These are phyloP conservation scores for Pyrus communis DNA, from an alignment of 306 rosid genomes.

Conservation along the genomic window DNA sequence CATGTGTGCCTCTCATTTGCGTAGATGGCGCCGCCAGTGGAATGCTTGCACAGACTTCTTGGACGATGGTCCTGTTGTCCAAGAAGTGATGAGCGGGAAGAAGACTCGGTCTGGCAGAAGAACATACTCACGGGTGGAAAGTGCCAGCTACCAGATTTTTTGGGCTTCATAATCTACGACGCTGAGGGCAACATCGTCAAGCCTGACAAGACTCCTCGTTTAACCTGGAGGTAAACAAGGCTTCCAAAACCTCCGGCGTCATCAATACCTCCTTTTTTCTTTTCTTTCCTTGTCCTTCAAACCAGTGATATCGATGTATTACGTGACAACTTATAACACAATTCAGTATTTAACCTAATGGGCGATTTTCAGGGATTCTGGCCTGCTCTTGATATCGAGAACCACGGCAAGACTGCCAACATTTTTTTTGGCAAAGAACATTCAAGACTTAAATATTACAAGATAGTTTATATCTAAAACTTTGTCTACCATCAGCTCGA, in stretches of 20 bases:
- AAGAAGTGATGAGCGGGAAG: slow-evolving; percentile 22
- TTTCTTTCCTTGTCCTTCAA: neutral
- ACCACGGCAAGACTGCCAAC: no score
- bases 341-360: no score
- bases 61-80: neutral
- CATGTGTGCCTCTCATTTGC: slow-evolving; percentile 78
- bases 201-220: slow-evolving; percentile 40
- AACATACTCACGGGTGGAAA: slow-evolving; percentile 92
- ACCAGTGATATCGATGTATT: neutral
- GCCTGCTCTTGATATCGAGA: no score
- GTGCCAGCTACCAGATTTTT: slow-evolving; percentile 85
- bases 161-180: slow-evolving; percentile 82
- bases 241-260: neutral
- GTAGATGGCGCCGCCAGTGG: slow-evolving; percentile 41
- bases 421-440: no score
- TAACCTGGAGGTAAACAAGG: slow-evolving; percentile 53
- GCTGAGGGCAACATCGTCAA: slow-evolving; percentile 46
- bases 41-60: slow-evolving; percentile 14
- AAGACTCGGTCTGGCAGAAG: slow-evolving; percentile 68
- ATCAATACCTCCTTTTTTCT: no score
- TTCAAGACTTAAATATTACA: no score
- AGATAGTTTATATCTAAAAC: neutral
- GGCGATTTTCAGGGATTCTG: no score
- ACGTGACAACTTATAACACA: neutral
- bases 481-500: slow-evolving; percentile 22